phyloP scores from a whole-genome alignment of 169 alveolate species.

The Babesia bigemina region DNA sequence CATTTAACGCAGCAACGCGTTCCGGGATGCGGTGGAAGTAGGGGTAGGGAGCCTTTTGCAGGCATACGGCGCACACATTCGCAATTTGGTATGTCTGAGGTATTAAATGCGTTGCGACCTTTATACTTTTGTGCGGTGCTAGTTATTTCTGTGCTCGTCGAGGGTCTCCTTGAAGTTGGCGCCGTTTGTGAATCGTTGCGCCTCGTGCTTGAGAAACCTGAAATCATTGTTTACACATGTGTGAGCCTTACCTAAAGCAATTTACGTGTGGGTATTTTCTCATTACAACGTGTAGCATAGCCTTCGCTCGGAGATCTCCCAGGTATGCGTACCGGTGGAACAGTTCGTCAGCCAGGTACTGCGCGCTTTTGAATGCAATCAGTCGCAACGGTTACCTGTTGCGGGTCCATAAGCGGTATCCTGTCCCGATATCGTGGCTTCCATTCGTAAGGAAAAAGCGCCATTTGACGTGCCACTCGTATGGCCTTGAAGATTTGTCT shows the following conservation, averaged over 20 bases:
- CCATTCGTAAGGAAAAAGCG: slow-evolving; percentile 82
- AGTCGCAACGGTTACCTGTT: slow-evolving; percentile 23
- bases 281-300: slow-evolving; percentile 76
- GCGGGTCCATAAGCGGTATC: slow-evolving; percentile 83
- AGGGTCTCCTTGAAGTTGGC: slow-evolving; percentile 28
- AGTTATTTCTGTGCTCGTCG: slow-evolving; percentile 2
- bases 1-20: too few relatives aligned
- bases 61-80: too few relatives aligned
- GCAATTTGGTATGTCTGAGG: too few relatives aligned
- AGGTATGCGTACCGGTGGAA: slow-evolving; percentile 68
- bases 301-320: slow-evolving; percentile 80
- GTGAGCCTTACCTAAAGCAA: slow-evolving; percentile 55
- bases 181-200: slow-evolving; percentile 21
- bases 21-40: too few relatives aligned
- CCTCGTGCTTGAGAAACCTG: slow-evolving; percentile 56
- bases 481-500: slow-evolving; percentile 80
- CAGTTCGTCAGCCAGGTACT: slow-evolving; percentile 80
- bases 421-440: slow-evolving; percentile 76
- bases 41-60: too few relatives aligned
- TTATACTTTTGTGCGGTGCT: too few relatives aligned
- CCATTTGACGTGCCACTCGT: slow-evolving; percentile 81
- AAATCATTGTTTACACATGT: not conserved
- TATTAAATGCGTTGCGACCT: too few relatives aligned
- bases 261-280: slow-evolving; percentile 74
- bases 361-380: slow-evolving; percentile 1